Percentiles rank a stretch among this genome's conserved stretches.
Evolutionary conservation across 768 basidiomycete species (phyloP).

Genomic region (Stropharia rugosoannulata): DNA sequence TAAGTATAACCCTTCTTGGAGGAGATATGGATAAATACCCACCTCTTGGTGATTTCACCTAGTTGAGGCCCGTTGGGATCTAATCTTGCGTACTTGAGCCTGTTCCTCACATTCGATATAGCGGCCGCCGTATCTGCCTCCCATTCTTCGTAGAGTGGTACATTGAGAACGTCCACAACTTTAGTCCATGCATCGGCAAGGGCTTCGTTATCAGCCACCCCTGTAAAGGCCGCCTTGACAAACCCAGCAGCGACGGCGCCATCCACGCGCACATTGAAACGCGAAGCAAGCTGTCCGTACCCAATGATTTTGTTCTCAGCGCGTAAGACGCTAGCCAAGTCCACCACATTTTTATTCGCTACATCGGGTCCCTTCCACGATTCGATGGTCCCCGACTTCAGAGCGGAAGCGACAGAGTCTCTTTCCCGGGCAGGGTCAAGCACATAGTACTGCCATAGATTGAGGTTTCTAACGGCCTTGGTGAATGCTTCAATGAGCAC

Average conservation of each 20-base stretch:
- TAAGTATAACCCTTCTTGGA: neutral
- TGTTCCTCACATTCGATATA: constrained; percentile 69
- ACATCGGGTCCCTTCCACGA: constrained; percentile 66
- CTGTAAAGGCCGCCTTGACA: constrained; percentile 63
- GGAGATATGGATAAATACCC: constrained; percentile 27
- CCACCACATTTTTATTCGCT: constrained; percentile 54
- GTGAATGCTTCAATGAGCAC: constrained; percentile 63
- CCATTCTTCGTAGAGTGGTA: constrained; percentile 85
- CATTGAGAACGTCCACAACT: constrained; percentile 86
- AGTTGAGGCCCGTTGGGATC: constrained; percentile 82
- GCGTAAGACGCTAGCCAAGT: constrained; percentile 67
- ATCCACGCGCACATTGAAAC: constrained; percentile 69
- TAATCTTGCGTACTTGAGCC: constrained; percentile 78
- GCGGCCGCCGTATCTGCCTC: constrained; percentile 79
- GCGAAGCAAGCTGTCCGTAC: constrained; percentile 57
- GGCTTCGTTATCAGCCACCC: constrained; percentile 45
- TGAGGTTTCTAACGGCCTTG: constrained; percentile 56
- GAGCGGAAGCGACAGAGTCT: constrained; percentile 50
- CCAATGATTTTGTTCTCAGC: constrained; percentile 54
- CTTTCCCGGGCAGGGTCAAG: constrained; percentile 72
- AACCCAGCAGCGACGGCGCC: constrained; percentile 70
- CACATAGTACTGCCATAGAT: constrained; percentile 95
- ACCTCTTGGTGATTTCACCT: constrained; percentile 78
- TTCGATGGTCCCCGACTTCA: constrained; percentile 44
- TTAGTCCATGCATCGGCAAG: constrained; percentile 72